phyloP scores from a whole-genome alignment of 345 rosid species.

The Citrus medica region DNA sequence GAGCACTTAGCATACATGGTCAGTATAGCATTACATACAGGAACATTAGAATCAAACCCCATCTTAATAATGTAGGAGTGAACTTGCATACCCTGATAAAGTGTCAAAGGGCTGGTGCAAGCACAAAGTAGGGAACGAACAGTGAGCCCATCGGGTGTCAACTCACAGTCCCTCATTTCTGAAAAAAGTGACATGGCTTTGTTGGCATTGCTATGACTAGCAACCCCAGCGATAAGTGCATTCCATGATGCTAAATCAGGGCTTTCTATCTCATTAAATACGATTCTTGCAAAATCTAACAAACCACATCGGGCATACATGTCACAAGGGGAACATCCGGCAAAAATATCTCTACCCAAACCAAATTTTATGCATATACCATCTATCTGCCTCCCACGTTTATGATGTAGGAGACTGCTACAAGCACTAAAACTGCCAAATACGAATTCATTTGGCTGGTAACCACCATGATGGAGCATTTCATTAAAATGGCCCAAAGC shows the following conservation, averaged over 20 bases:
- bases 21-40: conserved; percentile 45
- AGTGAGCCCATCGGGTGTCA: conserved; percentile 40
- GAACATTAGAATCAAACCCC: conserved; percentile 35
- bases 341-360: too few species aligned
- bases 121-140: conserved; percentile 46
- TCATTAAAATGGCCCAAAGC: conserved; percentile 16
- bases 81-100: conserved; percentile 47
- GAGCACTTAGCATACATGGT: conserved; percentile 48
- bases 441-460: conserved; percentile 50
- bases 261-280: too few species aligned
- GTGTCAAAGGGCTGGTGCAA: conserved; percentile 27
- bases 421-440: conserved; percentile 62
- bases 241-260: too few species aligned
- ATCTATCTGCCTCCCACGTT: conserved; percentile 55
- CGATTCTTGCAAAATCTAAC: too few species aligned
- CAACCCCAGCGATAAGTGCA: too few species aligned
- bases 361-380: conserved; percentile 43
- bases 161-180: conserved; percentile 31
- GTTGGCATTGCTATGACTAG: too few species aligned
- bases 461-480: conserved; percentile 44
- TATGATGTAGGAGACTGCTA: conserved; percentile 37
- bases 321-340: too few species aligned
- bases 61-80: conserved; percentile 46
- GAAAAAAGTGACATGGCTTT: conserved; percentile 15
- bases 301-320: too few species aligned